These are phyloP conservation scores for Podaxis sp. DNA, from an alignment of 768 basidiomycete genomes.

Conservation along the genomic window DNA sequence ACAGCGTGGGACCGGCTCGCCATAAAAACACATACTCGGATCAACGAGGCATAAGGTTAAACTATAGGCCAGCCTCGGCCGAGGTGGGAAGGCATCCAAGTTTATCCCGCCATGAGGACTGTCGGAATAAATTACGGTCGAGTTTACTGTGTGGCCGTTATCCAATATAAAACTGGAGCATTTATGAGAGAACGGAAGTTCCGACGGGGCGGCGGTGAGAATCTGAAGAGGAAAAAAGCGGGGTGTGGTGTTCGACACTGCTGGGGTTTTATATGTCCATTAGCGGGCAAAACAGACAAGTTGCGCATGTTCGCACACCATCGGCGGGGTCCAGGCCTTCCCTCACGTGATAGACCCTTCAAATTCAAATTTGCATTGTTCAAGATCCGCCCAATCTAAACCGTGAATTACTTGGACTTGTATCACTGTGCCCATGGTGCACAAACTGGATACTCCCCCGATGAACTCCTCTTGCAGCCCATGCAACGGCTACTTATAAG, in stretches of 20 bases:
- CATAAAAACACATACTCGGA: not conserved
- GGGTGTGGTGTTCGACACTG: not conserved
- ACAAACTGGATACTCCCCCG: not conserved
- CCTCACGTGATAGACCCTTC: not conserved
- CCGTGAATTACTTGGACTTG: not conserved
- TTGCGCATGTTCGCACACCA: not conserved
- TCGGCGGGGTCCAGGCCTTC: not conserved
- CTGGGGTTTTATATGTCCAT: not conserved
- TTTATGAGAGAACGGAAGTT: not conserved
- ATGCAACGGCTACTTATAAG: not conserved
- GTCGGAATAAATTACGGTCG: not conserved
- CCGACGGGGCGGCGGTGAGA: not conserved
- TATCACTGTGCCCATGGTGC: not conserved
- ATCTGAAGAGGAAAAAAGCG: not conserved
- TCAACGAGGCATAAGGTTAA: not conserved
- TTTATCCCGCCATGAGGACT: slow-evolving; percentile 3
- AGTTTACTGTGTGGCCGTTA: not conserved
- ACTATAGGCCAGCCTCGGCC: not conserved
- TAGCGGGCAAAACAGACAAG: not conserved
- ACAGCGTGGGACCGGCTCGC: not conserved
- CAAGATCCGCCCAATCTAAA: too few relatives aligned
- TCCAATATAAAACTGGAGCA: not conserved
- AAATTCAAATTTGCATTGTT: not conserved
- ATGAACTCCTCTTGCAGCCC: not conserved
- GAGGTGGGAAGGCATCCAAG: not conserved